A percentile compares a stretch with the other conserved stretches of the same genome.
Conservation (phyloP, 169 alveolate genomes). For the Plasmodium vinckei region DNA sequence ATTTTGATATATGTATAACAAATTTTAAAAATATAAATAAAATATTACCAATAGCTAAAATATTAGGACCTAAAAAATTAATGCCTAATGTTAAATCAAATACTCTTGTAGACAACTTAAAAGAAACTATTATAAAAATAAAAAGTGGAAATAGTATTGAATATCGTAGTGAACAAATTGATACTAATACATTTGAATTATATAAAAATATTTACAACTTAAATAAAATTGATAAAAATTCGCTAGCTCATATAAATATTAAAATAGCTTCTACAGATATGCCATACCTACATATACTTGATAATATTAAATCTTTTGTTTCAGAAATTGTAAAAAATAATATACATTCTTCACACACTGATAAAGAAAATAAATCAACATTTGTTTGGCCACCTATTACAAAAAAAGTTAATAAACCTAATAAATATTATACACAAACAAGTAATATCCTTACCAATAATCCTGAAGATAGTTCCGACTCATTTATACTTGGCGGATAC, state of each 20-base stretch:
- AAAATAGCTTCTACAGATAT: constrained; percentile 48
- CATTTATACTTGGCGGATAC: constrained; percentile 66
- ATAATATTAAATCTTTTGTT: constrained; percentile 55
- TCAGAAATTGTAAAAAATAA: constrained; percentile 38
- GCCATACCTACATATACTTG: constrained; percentile 28
- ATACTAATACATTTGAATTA: constrained; percentile 28
- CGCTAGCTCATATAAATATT: constrained; percentile 43
- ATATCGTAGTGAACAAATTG: constrained; percentile 80
- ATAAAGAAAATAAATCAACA: constrained; percentile 24
- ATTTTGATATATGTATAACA: constrained; percentile 91
- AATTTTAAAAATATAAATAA: constrained; percentile 88
- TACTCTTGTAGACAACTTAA: constrained; percentile 78
- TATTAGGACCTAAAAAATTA: constrained; percentile 93
- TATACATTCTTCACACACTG: constrained; percentile 48
- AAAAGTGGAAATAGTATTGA: constrained; percentile 82
- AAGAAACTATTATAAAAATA: constrained; percentile 78
- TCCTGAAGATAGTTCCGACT: constrained; percentile 11
- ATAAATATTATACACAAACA: neutral
- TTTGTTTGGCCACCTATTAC: constrained; percentile 47
- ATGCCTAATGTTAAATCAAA: constrained; percentile 95
- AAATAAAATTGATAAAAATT: constrained; percentile 11
- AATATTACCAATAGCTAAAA: constrained; percentile 90
- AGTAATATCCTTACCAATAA: neutral
- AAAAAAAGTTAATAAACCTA: constrained; percentile 24
- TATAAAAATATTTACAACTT: constrained; percentile 36